Conservation (phyloP, 2,329 filamentous ascomycete species). For the Epichloe uncinata region DNA sequence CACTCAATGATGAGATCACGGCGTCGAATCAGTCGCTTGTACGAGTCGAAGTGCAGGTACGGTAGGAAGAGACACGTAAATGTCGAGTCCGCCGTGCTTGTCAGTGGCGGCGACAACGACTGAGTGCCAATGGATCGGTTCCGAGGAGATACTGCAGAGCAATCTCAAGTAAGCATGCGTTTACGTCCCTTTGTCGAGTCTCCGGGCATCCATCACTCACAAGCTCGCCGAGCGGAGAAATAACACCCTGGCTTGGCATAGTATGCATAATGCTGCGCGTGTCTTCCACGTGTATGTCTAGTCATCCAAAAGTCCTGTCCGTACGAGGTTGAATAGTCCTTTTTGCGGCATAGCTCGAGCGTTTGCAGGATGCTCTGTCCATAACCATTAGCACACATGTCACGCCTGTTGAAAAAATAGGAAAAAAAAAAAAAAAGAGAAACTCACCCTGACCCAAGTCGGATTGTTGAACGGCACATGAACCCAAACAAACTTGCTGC, state of each 20-base stretch:
- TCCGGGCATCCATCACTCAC: constrained; percentile 12
- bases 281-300: constrained; percentile 33
- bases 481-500: constrained; percentile 43
- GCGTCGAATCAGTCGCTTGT: constrained; percentile 41
- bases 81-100: constrained; percentile 12
- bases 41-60: constrained; percentile 53
- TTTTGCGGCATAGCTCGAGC: constrained; percentile 23
- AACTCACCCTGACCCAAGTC: constrained; percentile 40
- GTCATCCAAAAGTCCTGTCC: constrained; percentile 35
- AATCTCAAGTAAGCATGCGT: too few species aligned
- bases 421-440: background rate
- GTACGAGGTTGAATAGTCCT: constrained; percentile 26
- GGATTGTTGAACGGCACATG: constrained; percentile 45
- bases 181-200: too few species aligned
- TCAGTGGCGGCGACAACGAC: constrained; percentile 16
- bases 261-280: constrained; percentile 35
- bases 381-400: background rate
- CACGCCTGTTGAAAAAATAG: background rate
- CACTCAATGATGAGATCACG: constrained; percentile 41
- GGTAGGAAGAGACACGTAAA: constrained; percentile 41
- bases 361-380: constrained; percentile 30
- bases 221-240: constrained; percentile 26
- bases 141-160: constrained; percentile 22
- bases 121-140: constrained; percentile 15
- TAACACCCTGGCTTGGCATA: constrained; percentile 36